These are phyloP conservation scores for Immersiella caudata DNA, from an alignment of 495 filamentous ascomycete genomes.

Conservation along the genomic window DNA sequence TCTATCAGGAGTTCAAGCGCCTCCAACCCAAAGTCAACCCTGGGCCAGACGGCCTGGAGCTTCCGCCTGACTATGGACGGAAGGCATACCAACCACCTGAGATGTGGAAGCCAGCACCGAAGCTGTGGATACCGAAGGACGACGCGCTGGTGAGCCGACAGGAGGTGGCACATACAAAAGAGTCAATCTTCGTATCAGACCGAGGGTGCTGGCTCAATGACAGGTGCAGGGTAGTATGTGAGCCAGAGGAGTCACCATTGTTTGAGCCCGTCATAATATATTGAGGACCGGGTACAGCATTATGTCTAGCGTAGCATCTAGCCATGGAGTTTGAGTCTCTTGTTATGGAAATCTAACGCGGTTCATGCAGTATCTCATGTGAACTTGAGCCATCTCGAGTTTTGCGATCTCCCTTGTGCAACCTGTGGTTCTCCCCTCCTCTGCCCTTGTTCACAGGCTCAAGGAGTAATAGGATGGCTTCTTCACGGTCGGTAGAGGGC, in stretches of 20 bases:
- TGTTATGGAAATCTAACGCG: too few relatives aligned
- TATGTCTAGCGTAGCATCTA: background rate
- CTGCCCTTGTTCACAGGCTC: too few relatives aligned
- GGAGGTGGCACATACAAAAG: constrained; percentile 62
- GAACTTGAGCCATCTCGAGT: too few relatives aligned
- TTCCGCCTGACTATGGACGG: constrained; percentile 57
- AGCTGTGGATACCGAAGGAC: constrained; percentile 73
- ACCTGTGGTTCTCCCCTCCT: too few relatives aligned
- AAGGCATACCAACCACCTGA: constrained; percentile 71
- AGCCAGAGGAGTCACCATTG: constrained; percentile 36
- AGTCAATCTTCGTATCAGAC: constrained; percentile 61
- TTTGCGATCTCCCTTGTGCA: too few relatives aligned
- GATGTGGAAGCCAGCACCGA: constrained; percentile 59
- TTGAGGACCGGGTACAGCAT: background rate
- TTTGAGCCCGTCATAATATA: constrained; percentile 25
- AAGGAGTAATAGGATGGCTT: too few relatives aligned
- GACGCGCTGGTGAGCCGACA: constrained; percentile 63
- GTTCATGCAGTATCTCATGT: too few relatives aligned
- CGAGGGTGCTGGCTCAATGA: constrained; percentile 66
- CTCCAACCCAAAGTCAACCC: constrained; percentile 61
- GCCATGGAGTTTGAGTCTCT: background rate
- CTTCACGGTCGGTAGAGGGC: too few relatives aligned
- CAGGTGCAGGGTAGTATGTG: constrained; percentile 45
- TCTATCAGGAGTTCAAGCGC: constrained; percentile 63
- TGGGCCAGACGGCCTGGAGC: constrained; percentile 43